Percentiles rank a stretch among this genome's conserved stretches.
Evolutionary conservation across 2,329 filamentous ascomycete species (phyloP).

Genomic region (Xylaria multiplex): DNA sequence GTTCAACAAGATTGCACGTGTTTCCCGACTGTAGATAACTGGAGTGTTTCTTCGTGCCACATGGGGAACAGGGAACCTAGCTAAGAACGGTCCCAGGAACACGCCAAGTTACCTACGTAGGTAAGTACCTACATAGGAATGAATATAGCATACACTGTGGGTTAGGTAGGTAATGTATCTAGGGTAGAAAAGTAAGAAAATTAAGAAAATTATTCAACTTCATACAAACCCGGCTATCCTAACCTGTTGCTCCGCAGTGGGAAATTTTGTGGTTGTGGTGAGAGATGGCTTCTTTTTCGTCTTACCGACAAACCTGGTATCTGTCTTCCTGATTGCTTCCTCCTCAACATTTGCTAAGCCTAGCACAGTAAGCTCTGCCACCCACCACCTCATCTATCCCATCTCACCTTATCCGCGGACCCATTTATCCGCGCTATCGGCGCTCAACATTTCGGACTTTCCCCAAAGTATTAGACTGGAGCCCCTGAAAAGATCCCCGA

Average conservation of each 20-base stretch:
- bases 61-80: too few relatives aligned
- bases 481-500: neutral
- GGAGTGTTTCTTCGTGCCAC: too few relatives aligned
- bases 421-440: constrained; percentile 35
- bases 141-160: too few relatives aligned
- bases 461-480: constrained; percentile 38
- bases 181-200: too few relatives aligned
- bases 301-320: neutral
- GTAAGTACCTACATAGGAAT: neutral
- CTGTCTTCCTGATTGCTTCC: neutral
- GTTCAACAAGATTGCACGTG: neutral
- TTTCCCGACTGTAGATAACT: too few relatives aligned
- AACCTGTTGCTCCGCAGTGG: too few relatives aligned
- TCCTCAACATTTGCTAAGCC: constrained; percentile 35
- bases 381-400: constrained; percentile 12
- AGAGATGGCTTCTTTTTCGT: neutral
- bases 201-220: too few relatives aligned
- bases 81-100: too few relatives aligned
- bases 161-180: neutral
- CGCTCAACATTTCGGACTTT: constrained; percentile 46
- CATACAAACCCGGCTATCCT: neutral
- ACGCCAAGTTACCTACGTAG: too few relatives aligned
- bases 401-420: constrained; percentile 19
- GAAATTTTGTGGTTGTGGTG: neutral
- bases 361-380: constrained; percentile 30